phyloP scores from a whole-genome alignment of 83 land plant species.

The Thuja plicata region DNA sequence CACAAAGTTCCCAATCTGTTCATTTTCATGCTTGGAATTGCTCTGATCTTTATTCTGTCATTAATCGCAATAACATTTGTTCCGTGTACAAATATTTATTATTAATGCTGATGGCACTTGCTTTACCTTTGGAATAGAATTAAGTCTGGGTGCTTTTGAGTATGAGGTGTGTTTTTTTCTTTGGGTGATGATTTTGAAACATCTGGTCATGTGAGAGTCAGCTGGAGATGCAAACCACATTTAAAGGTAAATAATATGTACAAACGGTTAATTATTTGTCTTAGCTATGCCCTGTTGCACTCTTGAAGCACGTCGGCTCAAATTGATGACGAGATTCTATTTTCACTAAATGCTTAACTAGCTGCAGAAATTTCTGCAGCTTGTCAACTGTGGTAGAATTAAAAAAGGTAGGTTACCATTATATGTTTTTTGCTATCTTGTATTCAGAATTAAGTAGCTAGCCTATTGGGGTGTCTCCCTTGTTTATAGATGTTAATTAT shows the following conservation, averaged over 20 bases:
- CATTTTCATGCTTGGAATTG: neutral
- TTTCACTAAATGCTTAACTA: neutral
- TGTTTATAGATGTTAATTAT: neutral
- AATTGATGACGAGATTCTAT: neutral
- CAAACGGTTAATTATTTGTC: neutral
- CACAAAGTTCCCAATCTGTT: neutral
- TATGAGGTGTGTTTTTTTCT: neutral
- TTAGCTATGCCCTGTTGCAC: neutral
- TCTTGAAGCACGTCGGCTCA: neutral
- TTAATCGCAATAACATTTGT: neutral
- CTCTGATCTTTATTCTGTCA: neutral
- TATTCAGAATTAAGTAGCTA: constrained; percentile 13
- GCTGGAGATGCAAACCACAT: neutral
- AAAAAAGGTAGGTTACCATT: neutral
- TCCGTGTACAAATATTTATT: neutral
- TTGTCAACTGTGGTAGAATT: neutral
- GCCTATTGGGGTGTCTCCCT: constrained; percentile 10
- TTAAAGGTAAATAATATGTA: neutral
- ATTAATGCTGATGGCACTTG: neutral
- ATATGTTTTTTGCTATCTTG: neutral
- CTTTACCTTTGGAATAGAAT: neutral
- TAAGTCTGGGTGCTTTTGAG: neutral
- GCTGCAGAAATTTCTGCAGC: constrained; percentile 5
- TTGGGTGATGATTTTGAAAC: neutral
- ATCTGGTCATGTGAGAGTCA: constrained; percentile 3